A percentile compares a stretch with the other conserved stretches of the same genome.
Evolutionary conservation across 129 eudicot species (phyloP).

Genomic region (Lonicera japonica): DNA sequence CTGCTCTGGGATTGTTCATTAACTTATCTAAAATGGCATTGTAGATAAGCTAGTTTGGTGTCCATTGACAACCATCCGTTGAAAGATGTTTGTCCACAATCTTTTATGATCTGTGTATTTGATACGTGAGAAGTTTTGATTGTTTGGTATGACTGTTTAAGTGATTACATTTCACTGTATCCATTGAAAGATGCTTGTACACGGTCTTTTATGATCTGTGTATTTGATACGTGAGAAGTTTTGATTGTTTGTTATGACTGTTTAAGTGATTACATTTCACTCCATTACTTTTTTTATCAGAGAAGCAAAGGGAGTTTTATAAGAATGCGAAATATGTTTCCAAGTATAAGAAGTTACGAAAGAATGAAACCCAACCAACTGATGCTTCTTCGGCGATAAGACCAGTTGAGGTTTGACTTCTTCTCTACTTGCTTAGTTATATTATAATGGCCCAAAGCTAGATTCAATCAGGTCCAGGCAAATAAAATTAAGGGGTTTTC

Average conservation of each 20-base stretch:
- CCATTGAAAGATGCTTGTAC: background rate
- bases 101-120: no score
- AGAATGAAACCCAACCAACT: conserved; percentile 36
- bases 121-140: background rate
- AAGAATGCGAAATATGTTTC: conserved; percentile 67
- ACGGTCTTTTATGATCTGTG: background rate
- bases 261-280: background rate
- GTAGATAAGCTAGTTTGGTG: no score
- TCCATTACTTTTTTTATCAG: conserved; percentile 22
- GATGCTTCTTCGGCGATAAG: conserved; percentile 24
- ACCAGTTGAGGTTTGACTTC: conserved; percentile 33
- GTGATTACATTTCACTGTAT: background rate
- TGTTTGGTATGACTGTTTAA: background rate
- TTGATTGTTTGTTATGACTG: background rate
- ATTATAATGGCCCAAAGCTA: background rate
- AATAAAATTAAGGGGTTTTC: no score
- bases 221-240: background rate
- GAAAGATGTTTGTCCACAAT: background rate
- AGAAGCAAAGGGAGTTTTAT: conserved; percentile 83
- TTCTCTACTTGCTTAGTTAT: background rate
- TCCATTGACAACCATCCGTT: background rate
- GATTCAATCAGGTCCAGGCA: background rate
- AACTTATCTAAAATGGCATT: no score
- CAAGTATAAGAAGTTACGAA: conserved; percentile 64
- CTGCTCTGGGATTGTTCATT: no score